Conservation (phyloP, 768 basidiomycete species). For the Auricularia sp. region DNA sequence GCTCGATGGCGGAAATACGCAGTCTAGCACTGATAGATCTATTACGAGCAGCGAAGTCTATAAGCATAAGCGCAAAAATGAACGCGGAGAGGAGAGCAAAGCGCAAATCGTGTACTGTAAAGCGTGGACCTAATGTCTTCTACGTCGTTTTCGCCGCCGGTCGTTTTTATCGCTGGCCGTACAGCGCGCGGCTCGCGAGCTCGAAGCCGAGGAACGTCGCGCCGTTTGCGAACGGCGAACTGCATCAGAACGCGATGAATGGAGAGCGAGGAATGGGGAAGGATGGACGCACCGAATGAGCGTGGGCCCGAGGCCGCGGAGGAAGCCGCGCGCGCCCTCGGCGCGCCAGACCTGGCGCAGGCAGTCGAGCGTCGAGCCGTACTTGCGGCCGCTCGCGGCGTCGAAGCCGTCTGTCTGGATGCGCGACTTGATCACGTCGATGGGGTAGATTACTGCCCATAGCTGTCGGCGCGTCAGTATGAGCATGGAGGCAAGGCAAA, state of each 20-base stretch:
- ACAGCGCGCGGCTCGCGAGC: conserved; percentile 58
- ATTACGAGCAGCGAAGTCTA: no score
- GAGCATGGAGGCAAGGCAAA: conserved; percentile 1
- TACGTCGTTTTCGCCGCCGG: no score
- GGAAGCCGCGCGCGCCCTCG: conserved; percentile 81
- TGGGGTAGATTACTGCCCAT: conserved; percentile 89
- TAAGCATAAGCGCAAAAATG: no score
- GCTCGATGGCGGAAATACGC: no score
- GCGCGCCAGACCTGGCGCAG: conserved; percentile 71
- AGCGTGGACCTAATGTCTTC: no score
- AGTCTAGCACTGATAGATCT: no score
- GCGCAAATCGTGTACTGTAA: no score
- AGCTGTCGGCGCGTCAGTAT: conserved; percentile 33
- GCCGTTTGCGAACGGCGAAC: conserved; percentile 93
- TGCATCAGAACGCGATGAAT: conserved; percentile 19
- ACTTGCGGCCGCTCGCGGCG: conserved; percentile 65
- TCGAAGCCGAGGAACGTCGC: conserved; percentile 96
- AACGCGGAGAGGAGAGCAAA: no score
- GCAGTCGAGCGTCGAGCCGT: conserved; percentile 73
- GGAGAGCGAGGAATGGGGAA: conserved; percentile 3
- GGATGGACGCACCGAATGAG: conserved; percentile 63
- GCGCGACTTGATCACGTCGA: conserved; percentile 92
- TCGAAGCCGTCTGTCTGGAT: conserved; percentile 92
- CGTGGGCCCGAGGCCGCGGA: conserved; percentile 84
- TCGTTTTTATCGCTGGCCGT: background rate